These are phyloP conservation scores for Gymnopilus junonius DNA, from an alignment of 768 basidiomycete species.

Conservation along the genomic window DNA sequence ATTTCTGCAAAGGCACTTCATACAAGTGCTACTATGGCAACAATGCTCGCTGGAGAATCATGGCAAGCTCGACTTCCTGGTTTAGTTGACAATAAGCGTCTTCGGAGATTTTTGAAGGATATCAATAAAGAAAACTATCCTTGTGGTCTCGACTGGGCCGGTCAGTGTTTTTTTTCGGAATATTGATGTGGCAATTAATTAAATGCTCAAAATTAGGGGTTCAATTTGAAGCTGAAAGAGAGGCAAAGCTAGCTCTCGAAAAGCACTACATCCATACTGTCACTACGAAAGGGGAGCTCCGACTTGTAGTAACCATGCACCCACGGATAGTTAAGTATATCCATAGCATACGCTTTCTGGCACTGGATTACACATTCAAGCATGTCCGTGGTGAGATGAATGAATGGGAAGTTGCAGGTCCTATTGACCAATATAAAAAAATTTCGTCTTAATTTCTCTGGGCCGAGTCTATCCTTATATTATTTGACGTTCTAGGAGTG, in stretches of 20 bases:
- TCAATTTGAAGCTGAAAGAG: neutral
- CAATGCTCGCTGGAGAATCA: neutral
- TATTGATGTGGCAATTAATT: too few relatives aligned
- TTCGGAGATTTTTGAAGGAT: neutral
- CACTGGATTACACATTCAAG: constrained; percentile 27
- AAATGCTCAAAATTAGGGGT: neutral
- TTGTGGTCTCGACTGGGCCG: neutral
- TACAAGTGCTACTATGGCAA: neutral
- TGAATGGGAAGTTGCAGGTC: constrained; percentile 24
- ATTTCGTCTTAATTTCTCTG: neutral
- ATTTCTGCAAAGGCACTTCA: neutral
- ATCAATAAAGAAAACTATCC: neutral
- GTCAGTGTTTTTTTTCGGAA: too few relatives aligned
- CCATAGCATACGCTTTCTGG: constrained; percentile 13
- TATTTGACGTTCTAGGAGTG: neutral
- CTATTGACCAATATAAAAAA: constrained; percentile 7
- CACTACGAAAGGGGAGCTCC: neutral
- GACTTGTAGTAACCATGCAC: neutral
- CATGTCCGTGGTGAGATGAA: constrained; percentile 19
- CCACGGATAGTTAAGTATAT: constrained; percentile 1
- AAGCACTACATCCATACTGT: neutral
- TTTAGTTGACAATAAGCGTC: neutral
- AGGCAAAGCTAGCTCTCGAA: neutral
- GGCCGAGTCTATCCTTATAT: neutral
- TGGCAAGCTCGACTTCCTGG: neutral